Evolutionary conservation across 345 rosid genomes (phyloP), one percentile per base, ranked within the genome.

Genomic region (Brassica nigra): DNA sequence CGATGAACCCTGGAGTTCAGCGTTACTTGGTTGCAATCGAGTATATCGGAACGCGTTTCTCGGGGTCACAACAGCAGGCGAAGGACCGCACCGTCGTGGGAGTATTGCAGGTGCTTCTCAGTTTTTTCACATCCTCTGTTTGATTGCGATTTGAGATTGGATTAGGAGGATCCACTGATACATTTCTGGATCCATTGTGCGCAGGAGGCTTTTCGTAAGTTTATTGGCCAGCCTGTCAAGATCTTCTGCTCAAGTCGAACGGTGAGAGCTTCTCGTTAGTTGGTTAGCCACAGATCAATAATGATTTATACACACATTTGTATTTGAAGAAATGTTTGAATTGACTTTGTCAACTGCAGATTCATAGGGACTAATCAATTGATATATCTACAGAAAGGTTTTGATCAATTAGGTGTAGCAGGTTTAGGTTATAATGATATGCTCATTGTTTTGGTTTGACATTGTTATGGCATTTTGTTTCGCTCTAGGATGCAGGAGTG

Each of bases 11-110:
- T 54, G 76, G 90, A 75, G 20, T 81, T 52, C 99, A 92, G 71
- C 92, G 99, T 37, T 95, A 95, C 80, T 83, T 95, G 84, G 80
- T 95, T 1, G 97, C 97, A 33, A 77, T 95, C 34, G 97, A 95
- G 86, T 95, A 95, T 62, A 84, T 92, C 3, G 97, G 99, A 8
- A 91, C 95, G 37, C 94, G 95, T 28, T 95, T 95, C 76, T 87
- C 87, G 5, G 97, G 99, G 2, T 91, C 97, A 18, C 99, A 95
- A 81, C 85, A 95, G 80, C 99, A 95, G 81, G 83, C 78, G 12
- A 85, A 61, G 64, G 66, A 73, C 78, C 87, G 99, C 47, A 95
- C 99, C 0, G 99, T 90, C 66, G 92, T 89, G 63, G 95, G 95
- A 6, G 92, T 81, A 14, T 90, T 95, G 54, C 91, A 95, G 94